Evolutionary conservation across 1,284 basidiomycete species (phyloP), one percentile per base, ranked within the genome.

Genomic region (Moesziomyces parantarcticus): DNA sequence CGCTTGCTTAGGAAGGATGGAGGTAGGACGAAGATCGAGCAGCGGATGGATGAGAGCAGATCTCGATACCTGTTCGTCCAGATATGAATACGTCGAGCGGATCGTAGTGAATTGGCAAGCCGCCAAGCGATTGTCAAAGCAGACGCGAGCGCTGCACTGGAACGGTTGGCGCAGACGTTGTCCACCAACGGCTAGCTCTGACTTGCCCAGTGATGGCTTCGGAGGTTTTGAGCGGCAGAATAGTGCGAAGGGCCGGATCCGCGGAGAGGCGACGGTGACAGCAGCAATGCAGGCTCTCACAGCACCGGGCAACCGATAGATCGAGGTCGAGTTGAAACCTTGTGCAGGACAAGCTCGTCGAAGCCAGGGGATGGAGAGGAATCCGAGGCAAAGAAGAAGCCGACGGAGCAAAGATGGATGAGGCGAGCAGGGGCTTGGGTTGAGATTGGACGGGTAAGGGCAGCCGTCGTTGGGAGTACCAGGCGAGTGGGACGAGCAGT

Each of bases 251-350:
- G 16, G 6, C 14, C 34, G 34, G 34, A 36, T 36, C 34, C 16
- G 13, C 29, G 13, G 34, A 36, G 22, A 42, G 36, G 39, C 39
- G 13, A 55, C 22, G 50, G 44, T 5, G 13, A 55, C 32, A 18
- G 7, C 16, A 25, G 45, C 25, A 20, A 25, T 44, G 44, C 39
- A 40, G 42, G 58, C 58, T 58, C 55, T 51, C 59, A 68, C 65
- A 62, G 39, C 55, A 51, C 48, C 59, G 58, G 65, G 53, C 55
- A 58, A 62, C 58, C 59, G 55, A 55, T 68, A 58, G 48, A 26
- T 58, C 65, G 65, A 68, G 45, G 65, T 68, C 58, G 65, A 62
- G 44, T 48, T 55, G 51, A 23, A 68, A 68, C 58, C 55, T 62
- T 68, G 51, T 54, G 21, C 21, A 41, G n/a, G 59, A 55, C 49